These are phyloP conservation scores for Wallacemonas sp. DNA, from an alignment of 208 protist species.

Conservation along the genomic window DNA sequence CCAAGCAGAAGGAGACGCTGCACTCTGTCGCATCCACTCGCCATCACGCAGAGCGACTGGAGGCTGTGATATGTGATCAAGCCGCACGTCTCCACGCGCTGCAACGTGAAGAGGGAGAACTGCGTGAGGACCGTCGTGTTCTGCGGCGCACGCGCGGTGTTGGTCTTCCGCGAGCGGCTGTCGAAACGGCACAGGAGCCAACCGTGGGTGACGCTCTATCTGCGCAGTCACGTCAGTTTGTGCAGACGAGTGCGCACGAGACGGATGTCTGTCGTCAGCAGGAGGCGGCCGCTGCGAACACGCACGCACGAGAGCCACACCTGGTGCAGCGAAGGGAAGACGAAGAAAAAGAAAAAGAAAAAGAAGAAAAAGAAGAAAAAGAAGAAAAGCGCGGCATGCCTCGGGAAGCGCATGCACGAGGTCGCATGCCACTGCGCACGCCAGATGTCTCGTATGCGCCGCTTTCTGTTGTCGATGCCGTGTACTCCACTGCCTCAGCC, in stretches of 20 bases:
- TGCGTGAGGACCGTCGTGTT: not conserved
- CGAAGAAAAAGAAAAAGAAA: too few species aligned
- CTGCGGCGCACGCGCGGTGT: too few species aligned
- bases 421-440: not conserved
- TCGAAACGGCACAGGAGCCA: not conserved
- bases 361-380: too few species aligned
- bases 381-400: not conserved
- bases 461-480: conserved; percentile 2
- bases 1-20: not conserved
- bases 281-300: too few species aligned
- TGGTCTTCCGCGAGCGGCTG: not conserved
- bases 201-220: too few species aligned
- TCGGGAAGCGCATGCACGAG: not conserved
- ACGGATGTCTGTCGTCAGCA: too few species aligned
- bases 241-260: too few species aligned
- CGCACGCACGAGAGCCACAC: too few species aligned
- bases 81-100: not conserved
- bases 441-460: not conserved
- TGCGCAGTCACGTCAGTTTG: not conserved
- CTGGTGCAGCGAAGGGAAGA: too few species aligned
- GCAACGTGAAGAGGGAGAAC: not conserved
- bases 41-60: not conserved
- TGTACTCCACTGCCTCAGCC: not conserved
- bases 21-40: not conserved
- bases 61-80: not conserved